These are phyloP conservation scores for Pyrenochaeta sp. DNA, from an alignment of 2,329 filamentous ascomycete genomes.

Conservation along the genomic window DNA sequence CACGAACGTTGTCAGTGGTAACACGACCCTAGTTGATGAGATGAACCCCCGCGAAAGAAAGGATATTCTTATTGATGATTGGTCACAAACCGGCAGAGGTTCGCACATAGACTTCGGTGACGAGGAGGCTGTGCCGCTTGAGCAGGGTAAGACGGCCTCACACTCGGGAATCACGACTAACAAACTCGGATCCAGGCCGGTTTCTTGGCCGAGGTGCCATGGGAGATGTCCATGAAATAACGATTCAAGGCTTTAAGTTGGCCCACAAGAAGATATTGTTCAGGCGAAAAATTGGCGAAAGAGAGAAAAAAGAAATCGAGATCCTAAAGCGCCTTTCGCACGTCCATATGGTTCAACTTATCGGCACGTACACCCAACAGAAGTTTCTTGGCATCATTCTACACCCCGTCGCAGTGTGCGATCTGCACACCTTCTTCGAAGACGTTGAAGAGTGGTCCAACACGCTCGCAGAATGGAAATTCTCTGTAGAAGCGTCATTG, in stretches of 20 bases:
- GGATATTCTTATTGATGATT: conserved; percentile 16
- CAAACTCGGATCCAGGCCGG: neutral
- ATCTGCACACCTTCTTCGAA: conserved; percentile 28
- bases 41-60: neutral
- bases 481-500: too few species aligned
- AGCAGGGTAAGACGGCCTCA: conserved; percentile 10
- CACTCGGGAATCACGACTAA: neutral
- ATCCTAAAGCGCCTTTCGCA: conserved; percentile 30
- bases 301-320: conserved; percentile 28
- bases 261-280: conserved; percentile 28
- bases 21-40: conserved; percentile 1
- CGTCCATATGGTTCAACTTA: conserved; percentile 27
- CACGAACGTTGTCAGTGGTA: neutral
- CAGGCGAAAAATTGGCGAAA: conserved; percentile 14
- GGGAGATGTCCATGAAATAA: conserved; percentile 30
- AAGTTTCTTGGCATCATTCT: conserved; percentile 25
- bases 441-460: conserved; percentile 21
- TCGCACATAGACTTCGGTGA: conserved; percentile 28
- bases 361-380: conserved; percentile 31
- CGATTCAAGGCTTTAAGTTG: conserved; percentile 14
- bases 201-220: conserved; percentile 26
- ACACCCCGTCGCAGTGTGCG: conserved; percentile 28
- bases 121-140: conserved; percentile 21
- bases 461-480: neutral
- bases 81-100: conserved; percentile 25